Evolutionary conservation across 1,139 yeast genomes (phyloP).

Genomic region (Hansenula anomala): DNA sequence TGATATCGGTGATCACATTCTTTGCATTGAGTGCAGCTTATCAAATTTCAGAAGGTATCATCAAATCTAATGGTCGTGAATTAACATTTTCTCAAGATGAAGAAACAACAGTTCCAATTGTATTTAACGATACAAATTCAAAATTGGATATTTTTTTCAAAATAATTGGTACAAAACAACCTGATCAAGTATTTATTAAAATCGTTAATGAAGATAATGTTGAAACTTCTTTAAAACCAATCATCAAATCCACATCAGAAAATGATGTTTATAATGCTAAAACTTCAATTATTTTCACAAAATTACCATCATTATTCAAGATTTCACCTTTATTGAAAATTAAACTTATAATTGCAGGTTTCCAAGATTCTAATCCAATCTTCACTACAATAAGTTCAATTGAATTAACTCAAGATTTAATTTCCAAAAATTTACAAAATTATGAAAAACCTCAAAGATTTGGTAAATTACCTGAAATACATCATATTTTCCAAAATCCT

Average conservation of each 20-base stretch:
- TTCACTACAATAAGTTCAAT: constrained; percentile 14
- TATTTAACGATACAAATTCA: constrained; percentile 10
- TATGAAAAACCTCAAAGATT: constrained; percentile 35
- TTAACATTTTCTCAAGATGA: constrained; percentile 8
- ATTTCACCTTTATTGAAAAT: constrained; percentile 30
- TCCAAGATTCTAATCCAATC: constrained; percentile 9
- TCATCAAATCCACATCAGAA: constrained; percentile 8
- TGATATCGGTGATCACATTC: neutral
- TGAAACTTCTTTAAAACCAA: constrained; percentile 21
- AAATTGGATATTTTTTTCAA: constrained; percentile 17
- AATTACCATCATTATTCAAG: constrained; percentile 37
- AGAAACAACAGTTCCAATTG: constrained; percentile 9
- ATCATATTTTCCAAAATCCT: constrained; percentile 57
- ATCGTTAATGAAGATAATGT: constrained; percentile 14
- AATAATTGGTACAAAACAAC: constrained; percentile 7
- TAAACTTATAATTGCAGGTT: constrained; percentile 28
- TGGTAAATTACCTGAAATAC: constrained; percentile 60
- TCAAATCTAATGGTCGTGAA: constrained; percentile 8
- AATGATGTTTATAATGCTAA: constrained; percentile 8
- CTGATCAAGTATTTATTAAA: constrained; percentile 20
- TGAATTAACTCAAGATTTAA: constrained; percentile 12
- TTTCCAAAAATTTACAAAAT: constrained; percentile 6
- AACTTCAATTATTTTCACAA: constrained; percentile 25
- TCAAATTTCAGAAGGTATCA: constrained; percentile 8
- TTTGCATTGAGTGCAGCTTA: neutral